These are phyloP conservation scores for Saccharata proteae DNA, from an alignment of 2,329 filamentous ascomycete species.

Conservation along the genomic window DNA sequence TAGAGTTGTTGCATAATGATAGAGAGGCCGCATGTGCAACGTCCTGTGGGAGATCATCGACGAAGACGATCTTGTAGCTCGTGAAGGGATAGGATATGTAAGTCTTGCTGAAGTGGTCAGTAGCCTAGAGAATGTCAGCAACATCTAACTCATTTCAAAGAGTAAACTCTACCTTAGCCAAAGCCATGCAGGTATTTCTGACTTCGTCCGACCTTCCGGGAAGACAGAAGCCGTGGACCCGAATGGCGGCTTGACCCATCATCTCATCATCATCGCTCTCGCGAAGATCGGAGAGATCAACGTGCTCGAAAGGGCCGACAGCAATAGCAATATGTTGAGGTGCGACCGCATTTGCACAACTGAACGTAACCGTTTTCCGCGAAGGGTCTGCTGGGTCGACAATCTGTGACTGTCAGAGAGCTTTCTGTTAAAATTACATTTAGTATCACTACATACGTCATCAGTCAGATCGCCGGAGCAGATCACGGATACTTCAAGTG, in stretches of 20 bases:
- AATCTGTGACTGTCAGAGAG: constrained; percentile 28
- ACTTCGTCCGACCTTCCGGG: constrained; percentile 73
- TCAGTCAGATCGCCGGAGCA: constrained; percentile 84
- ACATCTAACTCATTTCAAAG: constrained; percentile 9
- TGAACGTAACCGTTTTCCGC: constrained; percentile 82
- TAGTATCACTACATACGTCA: constrained; percentile 39
- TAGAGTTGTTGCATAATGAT: constrained; percentile 72
- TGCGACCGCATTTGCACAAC: constrained; percentile 41
- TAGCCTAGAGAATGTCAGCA: constrained; percentile 37
- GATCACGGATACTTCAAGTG: constrained; percentile 77
- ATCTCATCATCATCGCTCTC: constrained; percentile 87
- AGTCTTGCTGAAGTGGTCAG: constrained; percentile 82
- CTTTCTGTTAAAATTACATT: constrained; percentile 1
- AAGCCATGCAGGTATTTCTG: constrained; percentile 71
- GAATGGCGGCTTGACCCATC: constrained; percentile 75
- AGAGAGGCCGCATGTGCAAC: constrained; percentile 69
- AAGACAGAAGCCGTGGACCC: constrained; percentile 83
- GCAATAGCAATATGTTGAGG: constrained; percentile 89
- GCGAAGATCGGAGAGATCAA: constrained; percentile 79
- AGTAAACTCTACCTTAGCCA: constrained; percentile 42
- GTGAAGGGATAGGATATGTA: constrained; percentile 87
- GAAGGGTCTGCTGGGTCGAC: constrained; percentile 63
- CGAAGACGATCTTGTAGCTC: constrained; percentile 85
- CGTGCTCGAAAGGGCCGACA: constrained; percentile 86
- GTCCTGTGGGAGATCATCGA: constrained; percentile 74